Evolutionary conservation across 352 stramenopile genomes (phyloP), one percentile per base, ranked within the genome.

Genomic region (Aphanomyces invadans): DNA sequence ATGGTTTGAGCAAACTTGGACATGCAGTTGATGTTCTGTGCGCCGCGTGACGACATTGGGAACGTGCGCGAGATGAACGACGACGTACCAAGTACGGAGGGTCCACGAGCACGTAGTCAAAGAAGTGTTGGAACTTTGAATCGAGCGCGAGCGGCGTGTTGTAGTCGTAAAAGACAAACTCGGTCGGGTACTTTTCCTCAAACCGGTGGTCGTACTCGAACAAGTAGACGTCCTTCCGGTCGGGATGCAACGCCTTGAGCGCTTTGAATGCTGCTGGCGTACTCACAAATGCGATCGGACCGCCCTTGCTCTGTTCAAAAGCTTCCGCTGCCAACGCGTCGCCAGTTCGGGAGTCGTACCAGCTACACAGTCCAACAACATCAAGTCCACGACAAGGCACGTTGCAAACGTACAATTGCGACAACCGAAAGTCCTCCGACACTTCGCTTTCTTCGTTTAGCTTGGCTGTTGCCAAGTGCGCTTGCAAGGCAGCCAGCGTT

Each of bases 1-100:
- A 84, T 84, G 10, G 77, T 84, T 46, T 77, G 70, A 21, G 77
- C 75, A 49, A 84, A 84, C 54, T 84, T 84, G 36, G 72, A 67
- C 77, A 84, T 82, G 62, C 77, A 84, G 61, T 80, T 80, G 26
- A 62, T 62, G 54, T 84, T 84, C 76, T 84, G 44, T 15, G 48
- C 5, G 36, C 15, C 4, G 17, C 44, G 31, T 36, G 10, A 11
- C 12, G 3, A 25, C 5, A 44, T 65, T 60, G 25, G 15, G 17
- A 1, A 2, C 33, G 19, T 55, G n/a, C 31, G 10, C 29, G 25
- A 70, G 23, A 39, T 15, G 11, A 17, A 21, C 12, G n/a, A 44
- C 17, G 28, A 64, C 70, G 28, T 59, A 84, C 76, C 70, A 84
- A 57, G 54, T 84, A 84, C 32, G 77, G 77, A 44, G 77, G 77